phyloP scores from a whole-genome alignment of 768 basidiomycete genomes.

The Psilocybe tampanensis region DNA sequence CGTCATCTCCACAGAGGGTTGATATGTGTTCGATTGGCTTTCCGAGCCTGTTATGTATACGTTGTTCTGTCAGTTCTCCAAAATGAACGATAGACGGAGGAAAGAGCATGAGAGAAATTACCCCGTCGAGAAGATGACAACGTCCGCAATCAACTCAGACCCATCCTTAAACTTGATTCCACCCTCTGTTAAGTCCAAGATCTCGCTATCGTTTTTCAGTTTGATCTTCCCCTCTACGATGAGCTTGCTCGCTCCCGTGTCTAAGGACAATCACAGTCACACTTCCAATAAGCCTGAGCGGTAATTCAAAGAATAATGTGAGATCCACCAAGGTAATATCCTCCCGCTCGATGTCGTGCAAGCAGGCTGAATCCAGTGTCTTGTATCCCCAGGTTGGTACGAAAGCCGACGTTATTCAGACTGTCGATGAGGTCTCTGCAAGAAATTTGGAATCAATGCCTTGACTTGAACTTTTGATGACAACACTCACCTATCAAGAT shows the following conservation, averaged over 20 bases:
- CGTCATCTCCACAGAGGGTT: slow-evolving; percentile 48
- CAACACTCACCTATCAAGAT: slow-evolving; percentile 53
- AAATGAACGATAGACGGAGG: too few species aligned
- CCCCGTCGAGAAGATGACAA: slow-evolving; percentile 65
- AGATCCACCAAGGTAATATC: slow-evolving; percentile 65
- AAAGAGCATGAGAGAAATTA: too few species aligned
- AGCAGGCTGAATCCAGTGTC: slow-evolving; percentile 53
- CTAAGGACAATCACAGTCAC: too few species aligned
- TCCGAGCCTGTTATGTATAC: too few species aligned
- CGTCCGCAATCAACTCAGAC: slow-evolving; percentile 48
- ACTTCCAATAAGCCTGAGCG: too few species aligned
- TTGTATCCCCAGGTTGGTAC: slow-evolving; percentile 49
- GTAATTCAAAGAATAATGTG: too few species aligned
- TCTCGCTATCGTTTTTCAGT: slow-evolving; percentile 60
- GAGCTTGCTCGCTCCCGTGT: slow-evolving; percentile 60
- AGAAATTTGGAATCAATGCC: not conserved
- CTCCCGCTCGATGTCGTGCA: slow-evolving; percentile 55
- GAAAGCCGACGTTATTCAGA: slow-evolving; percentile 61
- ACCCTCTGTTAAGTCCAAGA: slow-evolving; percentile 44
- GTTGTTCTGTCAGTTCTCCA: too few species aligned
- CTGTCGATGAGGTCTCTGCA: slow-evolving; percentile 46
- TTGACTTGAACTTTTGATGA: not conserved
- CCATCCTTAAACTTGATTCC: slow-evolving; percentile 54
- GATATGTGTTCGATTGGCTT: slow-evolving; percentile 41
- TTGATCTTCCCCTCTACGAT: slow-evolving; percentile 73